phyloP scores from a whole-genome alignment of 768 basidiomycete species.

The Rhizopogon vinicolor region DNA sequence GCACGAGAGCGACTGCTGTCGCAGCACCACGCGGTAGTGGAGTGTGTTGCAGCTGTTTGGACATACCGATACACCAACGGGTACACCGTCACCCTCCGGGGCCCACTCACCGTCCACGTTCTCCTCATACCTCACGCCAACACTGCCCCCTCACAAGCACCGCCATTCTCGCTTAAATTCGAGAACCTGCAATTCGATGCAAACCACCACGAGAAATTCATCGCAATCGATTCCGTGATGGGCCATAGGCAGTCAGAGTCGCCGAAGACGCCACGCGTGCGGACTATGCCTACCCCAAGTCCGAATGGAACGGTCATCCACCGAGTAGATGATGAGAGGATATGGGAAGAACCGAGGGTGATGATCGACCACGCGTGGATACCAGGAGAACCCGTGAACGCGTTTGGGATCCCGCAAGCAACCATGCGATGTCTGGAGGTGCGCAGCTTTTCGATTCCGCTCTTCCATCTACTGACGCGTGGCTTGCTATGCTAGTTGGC shows the following conservation, averaged over 20 bases:
- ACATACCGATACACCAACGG: conserved; percentile 79
- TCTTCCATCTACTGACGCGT: conserved; percentile 3
- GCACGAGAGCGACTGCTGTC: conserved; percentile 64
- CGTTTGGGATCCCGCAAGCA: conserved; percentile 84
- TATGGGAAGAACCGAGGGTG: conserved; percentile 64
- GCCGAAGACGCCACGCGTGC: conserved; percentile 32
- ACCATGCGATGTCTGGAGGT: conserved; percentile 89
- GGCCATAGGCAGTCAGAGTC: conserved; percentile 44
- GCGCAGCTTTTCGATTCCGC: conserved; percentile 12
- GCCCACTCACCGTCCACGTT: conserved; percentile 69
- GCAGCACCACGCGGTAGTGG: conserved; percentile 47
- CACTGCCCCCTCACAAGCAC: conserved; percentile 16
- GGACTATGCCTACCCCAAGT: conserved; percentile 30
- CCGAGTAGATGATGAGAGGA: conserved; percentile 48
- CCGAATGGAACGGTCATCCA: conserved; percentile 24
- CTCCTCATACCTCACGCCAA: conserved; percentile 24
- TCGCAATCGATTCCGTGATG: conserved; percentile 58
- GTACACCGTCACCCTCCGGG: conserved; percentile 71
- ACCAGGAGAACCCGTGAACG: conserved; percentile 81
- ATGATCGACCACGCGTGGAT: conserved; percentile 59
- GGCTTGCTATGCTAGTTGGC: conserved; percentile 47
- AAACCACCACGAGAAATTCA: conserved; percentile 66
- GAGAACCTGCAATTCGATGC: conserved; percentile 75
- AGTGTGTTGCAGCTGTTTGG: conserved; percentile 74
- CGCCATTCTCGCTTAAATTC: conserved; percentile 48